phyloP scores from a whole-genome alignment of 2,329 filamentous ascomycete genomes.

The Phialophora chinensis region DNA sequence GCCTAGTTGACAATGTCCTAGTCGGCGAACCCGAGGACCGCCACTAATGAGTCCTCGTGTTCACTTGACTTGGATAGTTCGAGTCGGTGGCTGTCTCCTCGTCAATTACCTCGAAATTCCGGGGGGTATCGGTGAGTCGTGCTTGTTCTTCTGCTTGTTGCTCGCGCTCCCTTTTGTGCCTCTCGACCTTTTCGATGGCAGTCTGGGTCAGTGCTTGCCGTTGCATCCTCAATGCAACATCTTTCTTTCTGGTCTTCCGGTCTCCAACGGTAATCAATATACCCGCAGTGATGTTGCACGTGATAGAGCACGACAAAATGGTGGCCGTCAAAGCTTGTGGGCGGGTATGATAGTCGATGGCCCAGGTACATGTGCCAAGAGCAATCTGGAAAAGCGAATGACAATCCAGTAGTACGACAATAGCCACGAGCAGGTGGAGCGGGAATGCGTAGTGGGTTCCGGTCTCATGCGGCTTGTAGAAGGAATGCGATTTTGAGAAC shows the following conservation, averaged over 20 bases:
- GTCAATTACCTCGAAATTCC: constrained; percentile 35
- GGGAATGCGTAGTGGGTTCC: constrained; percentile 81
- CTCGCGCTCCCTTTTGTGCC: constrained; percentile 34
- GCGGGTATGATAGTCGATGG: constrained; percentile 72
- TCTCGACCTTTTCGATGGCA: constrained; percentile 60
- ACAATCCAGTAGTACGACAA: constrained; percentile 78
- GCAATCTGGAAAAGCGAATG: constrained; percentile 82
- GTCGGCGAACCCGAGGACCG: not conserved
- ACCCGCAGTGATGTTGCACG: constrained; percentile 77
- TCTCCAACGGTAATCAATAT: constrained; percentile 79
- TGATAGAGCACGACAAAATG: constrained; percentile 79
- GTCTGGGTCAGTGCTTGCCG: constrained; percentile 75
- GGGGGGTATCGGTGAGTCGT: constrained; percentile 5
- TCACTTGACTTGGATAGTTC: constrained; percentile 15
- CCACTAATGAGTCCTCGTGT: constrained; percentile 13
- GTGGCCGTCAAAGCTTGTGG: constrained; percentile 77
- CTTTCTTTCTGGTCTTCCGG: constrained; percentile 79
- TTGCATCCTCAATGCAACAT: constrained; percentile 77
- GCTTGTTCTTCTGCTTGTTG: constrained; percentile 8
- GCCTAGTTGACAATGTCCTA: constrained; percentile 4
- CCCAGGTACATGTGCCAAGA: constrained; percentile 78
- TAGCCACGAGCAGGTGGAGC: constrained; percentile 72
- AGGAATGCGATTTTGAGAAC: constrained; percentile 81
- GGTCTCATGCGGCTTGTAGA: constrained; percentile 89
- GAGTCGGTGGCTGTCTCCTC: constrained; percentile 29